These are phyloP conservation scores for Polyporus arcularius DNA, from an alignment of 768 basidiomycete genomes.

Conservation along the genomic window DNA sequence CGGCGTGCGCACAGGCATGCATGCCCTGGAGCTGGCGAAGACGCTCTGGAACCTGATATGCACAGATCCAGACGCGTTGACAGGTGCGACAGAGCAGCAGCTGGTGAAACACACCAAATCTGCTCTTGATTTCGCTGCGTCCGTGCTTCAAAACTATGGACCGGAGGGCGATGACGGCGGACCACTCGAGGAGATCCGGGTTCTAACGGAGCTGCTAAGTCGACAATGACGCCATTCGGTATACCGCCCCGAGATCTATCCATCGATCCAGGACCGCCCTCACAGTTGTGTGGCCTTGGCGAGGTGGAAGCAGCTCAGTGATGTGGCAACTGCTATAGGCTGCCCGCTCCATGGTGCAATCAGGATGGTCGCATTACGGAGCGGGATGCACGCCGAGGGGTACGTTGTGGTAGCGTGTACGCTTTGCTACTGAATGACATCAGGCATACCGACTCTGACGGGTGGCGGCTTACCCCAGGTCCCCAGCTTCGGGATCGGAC, in stretches of 20 bases:
- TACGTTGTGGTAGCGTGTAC: not conserved
- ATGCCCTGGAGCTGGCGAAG: constrained; percentile 75
- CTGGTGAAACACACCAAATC: constrained; percentile 25
- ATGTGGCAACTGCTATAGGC: not conserved
- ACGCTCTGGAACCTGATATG: constrained; percentile 71
- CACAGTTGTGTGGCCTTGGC: not conserved
- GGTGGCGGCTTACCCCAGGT: not conserved
- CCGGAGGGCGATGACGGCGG: constrained; percentile 65
- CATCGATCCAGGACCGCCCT: not conserved
- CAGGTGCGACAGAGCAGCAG: not conserved
- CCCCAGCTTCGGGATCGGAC: not conserved
- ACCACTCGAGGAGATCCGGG: constrained; percentile 53
- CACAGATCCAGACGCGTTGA: constrained; percentile 23
- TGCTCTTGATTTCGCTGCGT: constrained; percentile 43
- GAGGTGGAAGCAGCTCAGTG: not conserved
- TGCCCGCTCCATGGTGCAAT: not conserved
- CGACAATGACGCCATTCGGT: not conserved
- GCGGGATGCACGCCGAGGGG: too few relatives aligned
- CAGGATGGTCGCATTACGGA: not conserved
- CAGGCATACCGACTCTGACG: not conserved
- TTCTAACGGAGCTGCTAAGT: constrained; percentile 43
- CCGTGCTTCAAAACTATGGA: constrained; percentile 51
- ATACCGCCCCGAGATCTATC: not conserved
- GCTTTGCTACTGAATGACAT: not conserved
- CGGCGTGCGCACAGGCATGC: constrained; percentile 55